These are phyloP conservation scores for Fusarium lateritium DNA, from an alignment of 2,329 filamentous ascomycete species.

Conservation along the genomic window DNA sequence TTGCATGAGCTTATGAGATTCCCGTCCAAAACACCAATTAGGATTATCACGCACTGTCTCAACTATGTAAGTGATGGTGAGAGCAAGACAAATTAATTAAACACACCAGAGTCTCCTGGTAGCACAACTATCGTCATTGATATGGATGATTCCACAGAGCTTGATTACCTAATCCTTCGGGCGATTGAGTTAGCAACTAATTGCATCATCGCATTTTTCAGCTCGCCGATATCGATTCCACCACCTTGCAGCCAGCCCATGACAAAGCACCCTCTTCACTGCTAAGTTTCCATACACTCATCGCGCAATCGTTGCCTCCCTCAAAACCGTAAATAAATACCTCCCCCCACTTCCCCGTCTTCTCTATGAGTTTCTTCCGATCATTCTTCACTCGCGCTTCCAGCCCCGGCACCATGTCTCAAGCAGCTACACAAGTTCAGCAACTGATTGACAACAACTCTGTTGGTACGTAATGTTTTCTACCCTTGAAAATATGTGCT, in stretches of 20 bases:
- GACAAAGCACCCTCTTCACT: constrained; percentile 40
- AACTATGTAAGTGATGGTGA: not conserved
- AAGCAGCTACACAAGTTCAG: constrained; percentile 87
- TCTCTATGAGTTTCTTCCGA: constrained; percentile 76
- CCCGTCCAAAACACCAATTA: constrained; percentile 7
- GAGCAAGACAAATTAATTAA: not conserved
- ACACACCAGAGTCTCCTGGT: not conserved
- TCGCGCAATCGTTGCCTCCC: constrained; percentile 28
- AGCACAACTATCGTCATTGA: not conserved
- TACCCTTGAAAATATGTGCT: not conserved
- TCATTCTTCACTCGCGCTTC: constrained; percentile 76
- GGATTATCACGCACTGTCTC: not conserved
- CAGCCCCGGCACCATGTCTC: constrained; percentile 81
- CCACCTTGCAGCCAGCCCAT: constrained; percentile 21
- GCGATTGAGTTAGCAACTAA: constrained; percentile 12
- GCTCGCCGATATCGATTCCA: constrained; percentile 25
- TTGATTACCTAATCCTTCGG: constrained; percentile 25
- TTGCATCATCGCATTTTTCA: constrained; percentile 47
- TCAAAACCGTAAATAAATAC: constrained; percentile 38
- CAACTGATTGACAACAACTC: constrained; percentile 89
- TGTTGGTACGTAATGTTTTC: constrained; percentile 73
- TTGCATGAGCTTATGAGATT: constrained; percentile 1
- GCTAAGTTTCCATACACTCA: constrained; percentile 10
- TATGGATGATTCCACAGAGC: constrained; percentile 23
- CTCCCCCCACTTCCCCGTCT: constrained; percentile 26